phyloP scores from a whole-genome alignment of 2,329 filamentous ascomycete species.

The Ceratocystis cacaofunesta region DNA sequence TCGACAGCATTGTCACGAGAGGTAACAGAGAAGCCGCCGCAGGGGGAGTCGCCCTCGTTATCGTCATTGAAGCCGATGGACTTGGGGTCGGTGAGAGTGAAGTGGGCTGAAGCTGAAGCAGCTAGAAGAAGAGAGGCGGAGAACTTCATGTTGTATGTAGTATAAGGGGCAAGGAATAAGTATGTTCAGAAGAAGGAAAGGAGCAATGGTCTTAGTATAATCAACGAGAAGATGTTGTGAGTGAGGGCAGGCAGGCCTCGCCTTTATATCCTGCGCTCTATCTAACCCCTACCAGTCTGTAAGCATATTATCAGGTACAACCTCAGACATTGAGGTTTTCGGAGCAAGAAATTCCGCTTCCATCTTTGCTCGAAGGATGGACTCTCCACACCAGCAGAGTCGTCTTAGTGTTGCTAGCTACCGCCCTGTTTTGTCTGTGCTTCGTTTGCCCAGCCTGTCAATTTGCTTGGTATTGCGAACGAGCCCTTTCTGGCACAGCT shows the following conservation, averaged over 20 bases:
- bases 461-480: constrained; percentile 1
- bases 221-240: background rate
- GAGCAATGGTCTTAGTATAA: background rate
- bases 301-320: constrained; percentile 4
- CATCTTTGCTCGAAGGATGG: background rate
- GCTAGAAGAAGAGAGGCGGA: constrained; percentile 12
- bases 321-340: background rate
- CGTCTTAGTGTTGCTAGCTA: background rate
- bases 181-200: background rate
- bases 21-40: constrained; percentile 15
- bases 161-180: background rate
- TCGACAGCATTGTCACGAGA: constrained; percentile 13
- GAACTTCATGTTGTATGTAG: constrained; percentile 14
- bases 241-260: background rate
- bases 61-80: constrained; percentile 16
- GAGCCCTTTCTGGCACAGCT: background rate
- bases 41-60: constrained; percentile 14
- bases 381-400: background rate
- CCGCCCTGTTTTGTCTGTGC: background rate
- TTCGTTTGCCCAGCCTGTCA: background rate
- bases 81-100: constrained; percentile 14
- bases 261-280: background rate
- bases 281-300: background rate
- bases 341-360: background rate
- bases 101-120: constrained; percentile 15